Evolutionary conservation across 2,329 filamentous ascomycete genomes (phyloP), one percentile per base, ranked within the genome.

Genomic region (Monascus ruber): DNA sequence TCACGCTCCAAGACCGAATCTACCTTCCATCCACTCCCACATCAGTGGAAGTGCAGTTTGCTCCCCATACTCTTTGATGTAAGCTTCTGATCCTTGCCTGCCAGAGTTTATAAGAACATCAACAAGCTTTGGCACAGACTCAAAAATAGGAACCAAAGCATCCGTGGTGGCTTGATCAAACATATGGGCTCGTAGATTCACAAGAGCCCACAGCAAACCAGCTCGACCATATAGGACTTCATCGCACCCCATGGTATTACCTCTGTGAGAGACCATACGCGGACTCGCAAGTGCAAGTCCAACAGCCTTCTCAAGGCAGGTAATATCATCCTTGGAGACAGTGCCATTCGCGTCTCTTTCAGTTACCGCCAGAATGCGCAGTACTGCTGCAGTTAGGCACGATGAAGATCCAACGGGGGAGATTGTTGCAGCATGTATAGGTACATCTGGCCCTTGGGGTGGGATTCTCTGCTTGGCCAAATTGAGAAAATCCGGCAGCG

Each of bases 211-310:
- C 1, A 66, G 40, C 4, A 66, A 44, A 1, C 63, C 63, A 27
- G 56, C 53, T 17, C 63, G 58, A 6, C 63, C 63, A 40, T 54
- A 64, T 4, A 66, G 33, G 27, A 63, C 43, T 36, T 66, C 63
- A 36, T 66, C 63, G 1, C 51, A 54, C 6, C 63, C 63, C 37
- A 58, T 52, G 10, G 47, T 47, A 8, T 44, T 47, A 29, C 46
- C 52, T 35, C 43, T 46, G 39, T 58, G 49, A 26, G 47, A 29
- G 31, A 60, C 43, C 6, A 53, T 33, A 31, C 46, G 46, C 1
- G 48, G 53, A 41, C 62, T 58, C 6, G 47, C 39, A 5, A 63
- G 45, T 1, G 62, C 55, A 5, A 52, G 25, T 4, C 55, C 39
- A 7, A 58, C 45, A 1, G 56, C 58, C 8, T 58, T 41, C 3